Base-by-base conservation (phyloP, 208 protist genomes). In the Acanthamoeba healyi region DNA sequence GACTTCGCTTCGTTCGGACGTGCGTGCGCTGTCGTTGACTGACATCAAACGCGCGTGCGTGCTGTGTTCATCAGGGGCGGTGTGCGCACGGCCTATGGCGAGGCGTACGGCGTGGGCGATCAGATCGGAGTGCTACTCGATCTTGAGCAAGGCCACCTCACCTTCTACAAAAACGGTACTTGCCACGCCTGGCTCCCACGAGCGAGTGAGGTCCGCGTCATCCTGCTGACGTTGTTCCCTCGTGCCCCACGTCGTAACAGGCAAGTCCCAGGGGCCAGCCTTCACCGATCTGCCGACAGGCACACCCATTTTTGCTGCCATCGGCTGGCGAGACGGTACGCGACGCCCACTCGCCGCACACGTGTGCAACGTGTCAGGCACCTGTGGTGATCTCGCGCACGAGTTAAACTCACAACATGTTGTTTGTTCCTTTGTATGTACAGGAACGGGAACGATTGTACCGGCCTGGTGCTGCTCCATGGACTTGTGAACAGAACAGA, bases 241-340 rank as follows among this genome's bases (percentile, higher is more conserved):
- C 10, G 15, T 54, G 49, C 15, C 15, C 15, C 49, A 19, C 58
- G 26, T 2, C 24, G 1, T 7, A 17, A 34, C 67, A 77, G 67
- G 67, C 32, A 77, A 42, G 38, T 44, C 32, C 36, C 4, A 44
- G 14, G 67, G 67, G 6, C 6, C 29, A 14, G 67, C 67, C 36
- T 77, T 44, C 67, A 46, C 67, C 36, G 67, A 77, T 26, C 38
- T 77, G 67, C 67, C 67, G 2, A 46, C 67, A 17, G 67, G 67
- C 67, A 77, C 67, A 2, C 67, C 67, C 4, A 22, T 77, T n/a
- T 77, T 77, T 36, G 6, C 67, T 36, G 67, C 67, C 38, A 77
- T 77, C 29, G 67, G 67, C n/a, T 77, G 67, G 67, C 67, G 67
- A 36, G 67, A 77, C 38, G 67, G 67, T 77, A 44, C 67, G 38